phyloP scores from a whole-genome alignment of 176 grass and related monocot species.

The Tillandsia fasciculata region DNA sequence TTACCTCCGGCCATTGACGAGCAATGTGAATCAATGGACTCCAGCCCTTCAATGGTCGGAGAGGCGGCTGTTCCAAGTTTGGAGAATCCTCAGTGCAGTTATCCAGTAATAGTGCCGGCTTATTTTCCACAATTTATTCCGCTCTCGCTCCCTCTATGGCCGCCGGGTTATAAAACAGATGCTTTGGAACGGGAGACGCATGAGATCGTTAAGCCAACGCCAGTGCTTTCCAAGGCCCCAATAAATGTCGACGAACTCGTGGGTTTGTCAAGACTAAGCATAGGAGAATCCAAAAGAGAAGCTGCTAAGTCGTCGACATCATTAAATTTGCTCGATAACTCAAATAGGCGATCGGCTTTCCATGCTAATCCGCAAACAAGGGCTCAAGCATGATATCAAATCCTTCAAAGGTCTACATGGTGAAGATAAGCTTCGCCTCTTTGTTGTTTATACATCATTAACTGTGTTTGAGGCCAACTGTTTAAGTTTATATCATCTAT shows the following conservation, averaged over 20 bases:
- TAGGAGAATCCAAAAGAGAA: conserved; percentile 39
- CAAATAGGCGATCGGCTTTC: conserved; percentile 87
- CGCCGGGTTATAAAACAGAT: conserved; percentile 36
- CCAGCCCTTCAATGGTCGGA: conserved; percentile 43
- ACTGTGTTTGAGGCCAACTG: conserved; percentile 30
- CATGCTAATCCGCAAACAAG: conserved; percentile 78
- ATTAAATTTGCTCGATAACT: conserved; percentile 55
- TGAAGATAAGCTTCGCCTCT: conserved; percentile 21
- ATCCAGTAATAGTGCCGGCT: conserved; percentile 61
- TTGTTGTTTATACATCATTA: conserved; percentile 25
- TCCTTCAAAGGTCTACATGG: not conserved
- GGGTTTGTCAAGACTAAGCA: conserved; percentile 82
- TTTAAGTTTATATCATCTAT: conserved; percentile 45
- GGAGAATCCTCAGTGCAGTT: conserved; percentile 52
- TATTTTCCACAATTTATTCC: conserved; percentile 79
- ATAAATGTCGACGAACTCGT: conserved; percentile 95
- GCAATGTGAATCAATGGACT: conserved; percentile 69
- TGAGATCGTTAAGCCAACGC: conserved; percentile 80
- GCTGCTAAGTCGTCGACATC: conserved; percentile 56
- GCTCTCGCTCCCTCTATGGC: conserved; percentile 71
- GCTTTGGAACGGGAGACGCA: conserved; percentile 47
- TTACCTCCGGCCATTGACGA: conserved; percentile 41
- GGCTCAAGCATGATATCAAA: conserved; percentile 55
- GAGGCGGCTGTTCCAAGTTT: conserved; percentile 33
- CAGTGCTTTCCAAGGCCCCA: conserved; percentile 66